These are phyloP conservation scores for Gossypium rotundifolium DNA, from an alignment of 345 rosid genomes.

Conservation along the genomic window DNA sequence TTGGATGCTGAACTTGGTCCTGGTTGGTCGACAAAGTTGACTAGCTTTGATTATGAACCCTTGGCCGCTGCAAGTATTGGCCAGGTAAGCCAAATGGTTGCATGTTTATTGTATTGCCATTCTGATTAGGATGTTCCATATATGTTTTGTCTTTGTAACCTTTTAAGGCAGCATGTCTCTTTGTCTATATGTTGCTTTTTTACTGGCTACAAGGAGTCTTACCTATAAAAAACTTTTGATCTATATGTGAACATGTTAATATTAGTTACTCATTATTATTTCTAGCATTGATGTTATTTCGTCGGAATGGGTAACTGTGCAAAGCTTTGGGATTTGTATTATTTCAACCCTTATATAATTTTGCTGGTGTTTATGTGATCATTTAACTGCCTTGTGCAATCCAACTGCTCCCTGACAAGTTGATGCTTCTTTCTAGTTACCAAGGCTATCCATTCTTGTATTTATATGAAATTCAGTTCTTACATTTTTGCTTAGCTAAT, in stretches of 20 bases:
- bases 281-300: background rate
- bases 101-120: background rate
- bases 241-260: background rate
- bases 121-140: background rate
- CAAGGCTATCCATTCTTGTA: background rate
- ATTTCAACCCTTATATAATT: background rate
- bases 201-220: background rate
- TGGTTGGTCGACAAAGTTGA: slow-evolving; percentile 70
- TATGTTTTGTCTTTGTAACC: background rate
- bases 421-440: background rate
- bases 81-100: slow-evolving; percentile 46
- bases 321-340: background rate
- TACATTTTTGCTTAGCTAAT: background rate
- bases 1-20: slow-evolving; percentile 79
- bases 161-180: background rate
- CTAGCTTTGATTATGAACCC: slow-evolving; percentile 93
- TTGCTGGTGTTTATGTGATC: slow-evolving; percentile 1
- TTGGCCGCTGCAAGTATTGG: slow-evolving; percentile 98
- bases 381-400: background rate
- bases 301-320: background rate
- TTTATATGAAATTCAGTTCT: background rate
- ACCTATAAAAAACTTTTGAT: background rate
- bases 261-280: background rate
- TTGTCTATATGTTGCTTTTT: background rate
- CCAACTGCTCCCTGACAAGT: background rate